Evolutionary conservation across 345 rosid genomes (phyloP).

Genomic region (Eucalyptus paniculata): DNA sequence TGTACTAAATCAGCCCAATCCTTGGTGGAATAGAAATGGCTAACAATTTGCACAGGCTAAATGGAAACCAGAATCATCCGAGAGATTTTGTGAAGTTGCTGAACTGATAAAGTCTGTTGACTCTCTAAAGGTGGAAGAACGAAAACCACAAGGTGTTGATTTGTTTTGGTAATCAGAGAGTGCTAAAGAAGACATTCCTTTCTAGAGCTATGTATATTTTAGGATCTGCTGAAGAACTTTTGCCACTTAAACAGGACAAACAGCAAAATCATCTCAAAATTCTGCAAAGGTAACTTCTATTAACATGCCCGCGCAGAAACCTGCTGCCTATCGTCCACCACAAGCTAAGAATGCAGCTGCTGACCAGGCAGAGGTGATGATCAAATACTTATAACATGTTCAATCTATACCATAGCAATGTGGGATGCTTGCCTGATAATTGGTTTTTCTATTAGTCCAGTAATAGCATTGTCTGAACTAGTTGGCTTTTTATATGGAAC

Average conservation of each 20-base stretch:
- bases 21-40: neutral
- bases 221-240: neutral
- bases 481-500: neutral
- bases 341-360: conserved; percentile 75
- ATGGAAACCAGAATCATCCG: conserved; percentile 81
- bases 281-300: conserved; percentile 25
- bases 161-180: neutral
- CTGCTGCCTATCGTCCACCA: conserved; percentile 88
- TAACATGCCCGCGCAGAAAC: conserved; percentile 43
- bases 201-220: neutral
- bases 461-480: neutral
- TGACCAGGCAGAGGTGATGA: conserved; percentile 74
- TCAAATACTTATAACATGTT: neutral
- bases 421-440: neutral
- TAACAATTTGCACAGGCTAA: conserved; percentile 39
- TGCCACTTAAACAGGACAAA: conserved; percentile 33
- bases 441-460: neutral
- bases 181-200: neutral
- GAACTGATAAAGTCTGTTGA: conserved; percentile 55
- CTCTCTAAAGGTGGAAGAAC: conserved; percentile 50
- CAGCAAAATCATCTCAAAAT: conserved; percentile 10
- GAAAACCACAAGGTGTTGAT: conserved; percentile 49
- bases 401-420: neutral
- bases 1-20: neutral
- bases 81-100: conserved; percentile 55